These are phyloP conservation scores for Chaetomium fimeti DNA, from an alignment of 495 filamentous ascomycete species.

Conservation along the genomic window DNA sequence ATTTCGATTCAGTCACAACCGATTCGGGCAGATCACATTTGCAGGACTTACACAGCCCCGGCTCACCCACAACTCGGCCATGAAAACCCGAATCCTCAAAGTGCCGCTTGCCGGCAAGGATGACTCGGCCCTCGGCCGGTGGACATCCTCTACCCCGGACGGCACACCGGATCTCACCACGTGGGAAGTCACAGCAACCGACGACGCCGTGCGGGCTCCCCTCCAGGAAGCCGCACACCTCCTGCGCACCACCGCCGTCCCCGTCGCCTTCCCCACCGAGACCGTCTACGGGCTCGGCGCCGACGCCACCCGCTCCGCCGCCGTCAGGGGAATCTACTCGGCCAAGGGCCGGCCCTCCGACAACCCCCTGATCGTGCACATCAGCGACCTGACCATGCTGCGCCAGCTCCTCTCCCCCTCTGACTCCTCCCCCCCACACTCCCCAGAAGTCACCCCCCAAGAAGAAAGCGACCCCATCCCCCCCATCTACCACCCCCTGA, in stretches of 20 bases:
- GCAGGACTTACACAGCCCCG: slow-evolving; percentile 21
- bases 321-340: slow-evolving; percentile 88
- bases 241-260: slow-evolving; percentile 62
- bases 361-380: slow-evolving; percentile 92
- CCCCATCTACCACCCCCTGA: slow-evolving; percentile 75
- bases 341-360: slow-evolving; percentile 89
- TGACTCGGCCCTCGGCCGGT: slow-evolving; percentile 30
- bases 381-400: slow-evolving; percentile 79
- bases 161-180: slow-evolving; percentile 16
- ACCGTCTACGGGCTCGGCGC: slow-evolving; percentile 97
- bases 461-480: slow-evolving; percentile 58
- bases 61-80: slow-evolving; percentile 13
- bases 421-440: not conserved
- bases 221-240: slow-evolving; percentile 57
- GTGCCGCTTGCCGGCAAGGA: slow-evolving; percentile 24
- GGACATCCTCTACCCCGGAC: slow-evolving; percentile 8
- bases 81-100: slow-evolving; percentile 40
- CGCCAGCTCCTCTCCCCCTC: slow-evolving; percentile 58
- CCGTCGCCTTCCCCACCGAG: slow-evolving; percentile 95
- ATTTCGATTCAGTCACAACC: not conserved
- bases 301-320: slow-evolving; percentile 69
- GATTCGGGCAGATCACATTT: slow-evolving; percentile 6
- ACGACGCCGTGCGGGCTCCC: slow-evolving; percentile 19
- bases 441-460: not conserved
- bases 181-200: slow-evolving; percentile 27